Conservation (phyloP, 75 land plant species). For the Picea glauca region DNA sequence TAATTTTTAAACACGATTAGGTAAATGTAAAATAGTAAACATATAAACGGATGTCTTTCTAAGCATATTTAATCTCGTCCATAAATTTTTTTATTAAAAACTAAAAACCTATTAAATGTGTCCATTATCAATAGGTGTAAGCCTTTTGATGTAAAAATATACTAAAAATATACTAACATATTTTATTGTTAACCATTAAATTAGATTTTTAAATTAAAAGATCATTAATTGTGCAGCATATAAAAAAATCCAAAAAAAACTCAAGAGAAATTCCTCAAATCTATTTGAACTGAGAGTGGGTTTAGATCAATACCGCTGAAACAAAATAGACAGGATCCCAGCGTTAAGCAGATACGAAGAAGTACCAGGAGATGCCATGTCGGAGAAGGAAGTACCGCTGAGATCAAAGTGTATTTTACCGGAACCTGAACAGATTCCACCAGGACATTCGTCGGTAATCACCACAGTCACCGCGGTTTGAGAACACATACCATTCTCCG, state of each 20-base stretch:
- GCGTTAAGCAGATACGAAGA: constrained; percentile 33
- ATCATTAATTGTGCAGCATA: too few species aligned
- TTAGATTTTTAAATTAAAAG: too few species aligned
- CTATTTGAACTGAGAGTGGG: neutral
- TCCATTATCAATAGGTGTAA: too few species aligned
- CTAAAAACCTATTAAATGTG: too few species aligned
- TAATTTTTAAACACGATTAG: too few species aligned
- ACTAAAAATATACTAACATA: too few species aligned
- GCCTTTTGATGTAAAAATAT: too few species aligned
- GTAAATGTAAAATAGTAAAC: too few species aligned
- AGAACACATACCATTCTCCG: constrained; percentile 24
- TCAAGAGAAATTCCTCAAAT: neutral
- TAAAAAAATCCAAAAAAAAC: neutral
- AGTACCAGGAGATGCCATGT: constrained; percentile 42
- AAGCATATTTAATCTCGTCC: too few species aligned
- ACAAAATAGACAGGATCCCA: constrained; percentile 30
- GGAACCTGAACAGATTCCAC: constrained; percentile 5
- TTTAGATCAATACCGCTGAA: constrained; percentile 20
- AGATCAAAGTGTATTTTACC: constrained; percentile 48
- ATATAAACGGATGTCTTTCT: too few species aligned
- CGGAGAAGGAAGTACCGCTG: constrained; percentile 56
- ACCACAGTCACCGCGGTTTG: constrained; percentile 39
- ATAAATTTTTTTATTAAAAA: too few species aligned
- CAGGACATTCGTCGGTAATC: constrained; percentile 55
- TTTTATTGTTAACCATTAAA: too few species aligned